A percentile compares a stretch with the other conserved stretches of the same genome.
Evolutionary conservation across 2,329 filamentous ascomycete genomes (phyloP).

Genomic region (Epichloe sp.): DNA sequence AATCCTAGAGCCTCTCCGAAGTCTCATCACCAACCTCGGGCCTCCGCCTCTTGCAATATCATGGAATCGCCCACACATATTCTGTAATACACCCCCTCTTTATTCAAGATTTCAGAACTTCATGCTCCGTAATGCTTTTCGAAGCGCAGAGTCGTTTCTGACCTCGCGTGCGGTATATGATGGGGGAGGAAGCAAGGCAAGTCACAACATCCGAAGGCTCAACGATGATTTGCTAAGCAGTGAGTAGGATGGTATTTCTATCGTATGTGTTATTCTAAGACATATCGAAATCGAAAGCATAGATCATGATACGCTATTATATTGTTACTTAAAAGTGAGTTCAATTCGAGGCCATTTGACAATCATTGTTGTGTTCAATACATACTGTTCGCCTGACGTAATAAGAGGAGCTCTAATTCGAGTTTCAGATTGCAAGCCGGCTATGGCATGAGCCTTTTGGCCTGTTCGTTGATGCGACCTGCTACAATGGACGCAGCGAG

Average conservation of each 20-base stretch:
- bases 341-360: not conserved
- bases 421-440: slow-evolving; percentile 47
- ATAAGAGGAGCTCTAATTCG: not conserved
- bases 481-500: slow-evolving; percentile 55
- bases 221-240: slow-evolving; percentile 1
- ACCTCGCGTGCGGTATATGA: slow-evolving; percentile 56
- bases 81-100: slow-evolving; percentile 48
- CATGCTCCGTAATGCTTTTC: slow-evolving; percentile 56
- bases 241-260: slow-evolving; percentile 48
- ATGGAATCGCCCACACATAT: slow-evolving; percentile 56
- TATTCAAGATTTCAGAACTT: slow-evolving; percentile 62
- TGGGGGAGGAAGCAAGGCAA: slow-evolving; percentile 56
- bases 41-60: slow-evolving; percentile 55
- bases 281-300: slow-evolving; percentile 53
- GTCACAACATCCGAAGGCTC: not conserved
- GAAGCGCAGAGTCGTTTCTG: slow-evolving; percentile 49
- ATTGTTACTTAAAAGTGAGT: slow-evolving; percentile 52
- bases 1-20: slow-evolving; percentile 45
- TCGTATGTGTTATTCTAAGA: slow-evolving; percentile 55
- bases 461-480: slow-evolving; percentile 55
- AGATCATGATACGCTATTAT: slow-evolving; percentile 52
- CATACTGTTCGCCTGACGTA: not conserved
- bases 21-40: slow-evolving; percentile 52
- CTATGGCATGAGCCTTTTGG: slow-evolving; percentile 59
- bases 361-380: not conserved